phyloP scores from a whole-genome alignment of 495 filamentous ascomycete genomes.

The Pyronema domesticum region DNA sequence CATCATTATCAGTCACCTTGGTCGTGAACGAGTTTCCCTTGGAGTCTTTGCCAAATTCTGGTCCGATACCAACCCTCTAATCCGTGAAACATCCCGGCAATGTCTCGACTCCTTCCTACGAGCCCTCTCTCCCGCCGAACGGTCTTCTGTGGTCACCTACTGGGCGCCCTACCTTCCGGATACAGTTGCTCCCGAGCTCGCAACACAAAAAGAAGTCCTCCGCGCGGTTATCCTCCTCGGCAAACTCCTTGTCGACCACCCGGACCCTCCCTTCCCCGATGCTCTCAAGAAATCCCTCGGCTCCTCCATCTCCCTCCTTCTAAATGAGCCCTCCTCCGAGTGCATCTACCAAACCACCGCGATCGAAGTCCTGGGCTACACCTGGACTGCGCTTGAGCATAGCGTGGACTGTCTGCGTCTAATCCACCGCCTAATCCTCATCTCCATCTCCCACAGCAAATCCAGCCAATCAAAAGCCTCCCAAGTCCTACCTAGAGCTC shows the following conservation, averaged over 20 bases:
- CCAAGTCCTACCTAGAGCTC: constrained; percentile 11
- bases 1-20: constrained; percentile 1
- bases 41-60: constrained; percentile 24
- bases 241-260: constrained; percentile 12
- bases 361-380: constrained; percentile 17
- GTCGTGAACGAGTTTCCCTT: constrained; percentile 1
- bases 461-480: constrained; percentile 4
- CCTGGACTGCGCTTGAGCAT: constrained; percentile 15
- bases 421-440: constrained; percentile 18
- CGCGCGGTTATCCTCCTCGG: constrained; percentile 19
- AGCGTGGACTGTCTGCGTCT: constrained; percentile 16
- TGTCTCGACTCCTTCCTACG: constrained; percentile 11
- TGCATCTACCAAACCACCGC: constrained; percentile 19
- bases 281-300: constrained; percentile 18
- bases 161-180: constrained; percentile 14
- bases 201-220: constrained; percentile 16
- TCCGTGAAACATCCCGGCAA: constrained; percentile 14
- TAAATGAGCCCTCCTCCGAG: constrained; percentile 10
- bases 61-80: constrained; percentile 13
- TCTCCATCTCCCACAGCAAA: constrained; percentile 7
- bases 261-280: constrained; percentile 6
- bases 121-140: constrained; percentile 3
- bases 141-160: constrained; percentile 5
- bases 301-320: constrained; percentile 12
- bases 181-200: constrained; percentile 16